These are phyloP conservation scores for Diaporthe ampelina DNA, from an alignment of 2,329 filamentous ascomycete species.

Conservation along the genomic window DNA sequence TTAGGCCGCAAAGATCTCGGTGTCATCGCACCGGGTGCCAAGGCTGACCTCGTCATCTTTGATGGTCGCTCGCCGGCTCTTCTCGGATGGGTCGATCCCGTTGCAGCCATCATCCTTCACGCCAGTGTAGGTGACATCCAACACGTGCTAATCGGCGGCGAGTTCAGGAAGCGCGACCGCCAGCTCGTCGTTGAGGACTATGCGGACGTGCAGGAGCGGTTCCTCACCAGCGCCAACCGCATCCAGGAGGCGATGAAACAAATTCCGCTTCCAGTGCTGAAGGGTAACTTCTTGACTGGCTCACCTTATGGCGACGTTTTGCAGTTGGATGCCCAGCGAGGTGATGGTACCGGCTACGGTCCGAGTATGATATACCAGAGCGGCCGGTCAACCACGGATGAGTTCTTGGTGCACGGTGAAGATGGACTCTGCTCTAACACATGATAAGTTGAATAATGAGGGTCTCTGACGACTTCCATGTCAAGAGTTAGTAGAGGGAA, in stretches of 20 bases:
- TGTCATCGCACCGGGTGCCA: conserved; percentile 61
- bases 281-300: conserved; percentile 1
- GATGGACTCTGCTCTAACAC: too few relatives aligned
- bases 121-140: conserved; percentile 65
- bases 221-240: conserved; percentile 52
- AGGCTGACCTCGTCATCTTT: conserved; percentile 68
- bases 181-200: conserved; percentile 50
- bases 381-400: too few relatives aligned
- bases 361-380: background rate
- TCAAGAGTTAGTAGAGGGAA: too few relatives aligned
- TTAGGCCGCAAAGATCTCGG: conserved; percentile 66
- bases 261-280: conserved; percentile 41
- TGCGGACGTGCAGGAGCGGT: conserved; percentile 48
- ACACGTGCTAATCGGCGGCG: conserved; percentile 64
- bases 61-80: conserved; percentile 62
- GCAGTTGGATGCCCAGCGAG: conserved; percentile 11
- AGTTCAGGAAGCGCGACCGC: conserved; percentile 62
- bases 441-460: too few relatives aligned
- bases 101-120: conserved; percentile 70
- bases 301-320: background rate
- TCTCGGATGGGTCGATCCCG: conserved; percentile 67
- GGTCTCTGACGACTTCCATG: too few relatives aligned
- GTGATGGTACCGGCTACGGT: background rate
- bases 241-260: conserved; percentile 48
- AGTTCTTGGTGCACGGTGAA: too few relatives aligned